phyloP scores from a whole-genome alignment of 768 basidiomycete species.

The Gautieria morchelliformis region DNA sequence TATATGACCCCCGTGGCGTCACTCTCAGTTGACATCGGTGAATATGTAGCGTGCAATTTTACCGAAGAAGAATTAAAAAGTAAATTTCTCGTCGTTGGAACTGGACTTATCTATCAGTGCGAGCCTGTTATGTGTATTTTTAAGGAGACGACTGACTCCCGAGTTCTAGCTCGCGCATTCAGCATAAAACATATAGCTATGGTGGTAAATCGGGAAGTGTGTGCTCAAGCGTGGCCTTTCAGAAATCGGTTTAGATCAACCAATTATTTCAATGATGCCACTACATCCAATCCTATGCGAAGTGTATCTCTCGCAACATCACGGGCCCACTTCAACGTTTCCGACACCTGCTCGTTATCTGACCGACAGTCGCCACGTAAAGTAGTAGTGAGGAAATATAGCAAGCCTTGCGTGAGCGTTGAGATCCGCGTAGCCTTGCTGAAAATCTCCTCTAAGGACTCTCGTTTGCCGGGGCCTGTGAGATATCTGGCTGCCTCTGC shows the following conservation, averaged over 20 bases:
- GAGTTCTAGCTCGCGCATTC: slow-evolving; percentile 51
- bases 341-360: slow-evolving; percentile 25
- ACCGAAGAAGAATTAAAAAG: slow-evolving; percentile 64
- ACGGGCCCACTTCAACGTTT: slow-evolving; percentile 55
- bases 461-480: slow-evolving; percentile 43
- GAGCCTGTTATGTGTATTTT: slow-evolving; percentile 15
- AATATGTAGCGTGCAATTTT: slow-evolving; percentile 63
- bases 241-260: slow-evolving; percentile 21
- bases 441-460: slow-evolving; percentile 67
- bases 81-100: slow-evolving; percentile 38
- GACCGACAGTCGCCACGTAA: slow-evolving; percentile 30
- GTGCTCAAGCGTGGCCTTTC: slow-evolving; percentile 66
- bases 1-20: not conserved
- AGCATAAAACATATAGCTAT: slow-evolving; percentile 64
- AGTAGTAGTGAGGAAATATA: slow-evolving; percentile 53
- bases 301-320: slow-evolving; percentile 62
- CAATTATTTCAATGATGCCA: not conserved
- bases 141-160: not conserved
- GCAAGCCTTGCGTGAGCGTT: slow-evolving; percentile 62
- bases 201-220: slow-evolving; percentile 70
- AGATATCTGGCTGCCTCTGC: slow-evolving; percentile 16
- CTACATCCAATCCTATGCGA: slow-evolving; percentile 49
- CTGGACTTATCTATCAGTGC: slow-evolving; percentile 57
- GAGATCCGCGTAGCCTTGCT: slow-evolving; percentile 60
- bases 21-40: not conserved